Percentiles rank a stretch among this genome's conserved stretches.
Conservation (phyloP, 148 eudicot species). For the Bassia scoparia region DNA sequence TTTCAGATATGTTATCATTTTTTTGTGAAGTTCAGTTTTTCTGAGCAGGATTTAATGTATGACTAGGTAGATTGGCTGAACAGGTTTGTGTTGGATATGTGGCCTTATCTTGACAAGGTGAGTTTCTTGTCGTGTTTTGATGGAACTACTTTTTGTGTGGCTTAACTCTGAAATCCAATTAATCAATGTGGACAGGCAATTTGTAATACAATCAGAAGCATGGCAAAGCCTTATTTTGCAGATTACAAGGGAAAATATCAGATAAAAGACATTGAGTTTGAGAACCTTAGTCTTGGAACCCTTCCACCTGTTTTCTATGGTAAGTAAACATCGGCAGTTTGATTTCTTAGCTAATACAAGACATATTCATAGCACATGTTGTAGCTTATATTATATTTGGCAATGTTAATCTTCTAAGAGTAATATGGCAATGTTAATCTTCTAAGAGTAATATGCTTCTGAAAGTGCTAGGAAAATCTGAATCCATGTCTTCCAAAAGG, state of each 20-base stretch:
- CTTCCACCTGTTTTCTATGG: constrained; percentile 72
- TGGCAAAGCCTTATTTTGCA: constrained; percentile 43
- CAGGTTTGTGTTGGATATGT: constrained; percentile 53
- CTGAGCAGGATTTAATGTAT: constrained; percentile 10
- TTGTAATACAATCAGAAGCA: constrained; percentile 49
- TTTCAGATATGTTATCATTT: neutral
- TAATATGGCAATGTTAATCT: neutral
- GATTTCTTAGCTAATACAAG: neutral
- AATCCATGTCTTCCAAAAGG: no score
- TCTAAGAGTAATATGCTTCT: neutral
- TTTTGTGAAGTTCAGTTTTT: neutral
- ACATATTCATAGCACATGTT: neutral
- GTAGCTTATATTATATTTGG: neutral
- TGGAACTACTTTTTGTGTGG: neutral
- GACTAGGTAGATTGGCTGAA: constrained; percentile 90
- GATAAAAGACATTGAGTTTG: constrained; percentile 53
- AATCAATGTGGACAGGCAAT: constrained; percentile 49
- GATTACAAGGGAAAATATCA: constrained; percentile 59
- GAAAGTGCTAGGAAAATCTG: no score
- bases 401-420: neutral
- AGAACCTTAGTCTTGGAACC: constrained; percentile 63
- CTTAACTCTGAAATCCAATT: neutral
- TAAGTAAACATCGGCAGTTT: constrained; percentile 28
- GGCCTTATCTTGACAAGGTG: constrained; percentile 95
- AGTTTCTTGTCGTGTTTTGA: neutral